Base-by-base conservation (phyloP, 805 yeast species). In the Blastobotrys americana region DNA sequence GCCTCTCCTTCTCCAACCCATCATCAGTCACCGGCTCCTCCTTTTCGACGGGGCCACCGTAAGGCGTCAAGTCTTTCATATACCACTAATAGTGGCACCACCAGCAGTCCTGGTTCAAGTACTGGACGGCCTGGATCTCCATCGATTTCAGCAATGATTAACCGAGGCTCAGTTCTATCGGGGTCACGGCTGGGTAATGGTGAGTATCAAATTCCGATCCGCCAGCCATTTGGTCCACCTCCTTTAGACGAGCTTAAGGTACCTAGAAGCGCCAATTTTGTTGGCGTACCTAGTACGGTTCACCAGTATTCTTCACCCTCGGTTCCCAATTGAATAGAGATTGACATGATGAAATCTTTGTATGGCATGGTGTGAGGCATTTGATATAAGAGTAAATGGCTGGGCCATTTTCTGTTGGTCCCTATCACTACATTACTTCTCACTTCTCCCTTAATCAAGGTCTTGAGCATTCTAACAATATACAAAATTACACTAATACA, bases 191-290 rank as follows among this genome's bases (percentile, higher is more conserved):
- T 34, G 19, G 34, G 39, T 3, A 49, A 43, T n/a, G 49, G 46
- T 13, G 54, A 55, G 21, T 46, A 44, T 28, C 49, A 49, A 41
- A 42, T 53, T 5, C 66, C 66, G 21, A 33, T 49, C 25, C 51
- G 66, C 8, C 65, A 61, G 50, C 66, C 66, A 15, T 10, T 49
- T 28, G 63, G 65, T 5, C 66, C 66, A 10, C 62, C 62, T 13
- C 55, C 66, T 10, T 34, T 56, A 35, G 64, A 60, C 36, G 63
- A 59, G 46, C 51, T 61, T 21, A 49, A 52, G 42, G 20, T 47
- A 3, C 44, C 38, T 16, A 39, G 44, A 18, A 52, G 47, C 13
- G 42, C 50, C 31, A 60, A 60, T 41, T 60, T 60, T 40, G 55
- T 39, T 18, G 31, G 31, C 10, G 31, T 25, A 8, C 10, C 31